Percentiles rank a stretch among this genome's conserved stretches.
These are phyloP conservation scores for Verticillium longisporum DNA, from an alignment of 2,329 filamentous ascomycete genomes.

Conservation along the genomic window DNA sequence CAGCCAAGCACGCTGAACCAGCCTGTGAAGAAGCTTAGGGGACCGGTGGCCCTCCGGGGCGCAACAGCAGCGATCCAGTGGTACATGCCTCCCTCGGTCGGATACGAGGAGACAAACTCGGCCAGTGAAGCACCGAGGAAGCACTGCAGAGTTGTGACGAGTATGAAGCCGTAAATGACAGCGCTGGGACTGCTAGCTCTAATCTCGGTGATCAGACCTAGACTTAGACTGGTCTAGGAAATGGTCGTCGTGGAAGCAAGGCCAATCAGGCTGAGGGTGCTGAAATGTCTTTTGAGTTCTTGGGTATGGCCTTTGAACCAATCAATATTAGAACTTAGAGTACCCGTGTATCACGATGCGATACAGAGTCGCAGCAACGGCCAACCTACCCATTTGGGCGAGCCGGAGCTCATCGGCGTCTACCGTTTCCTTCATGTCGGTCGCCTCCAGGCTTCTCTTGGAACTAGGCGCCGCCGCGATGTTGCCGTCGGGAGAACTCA, in stretches of 20 bases:
- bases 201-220: slow-evolving; percentile 37
- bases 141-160: slow-evolving; percentile 37
- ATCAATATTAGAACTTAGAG: background rate
- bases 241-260: slow-evolving; percentile 43
- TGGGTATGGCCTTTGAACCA: slow-evolving; percentile 34
- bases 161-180: slow-evolving; percentile 43
- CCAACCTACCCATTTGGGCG: slow-evolving; percentile 33
- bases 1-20: slow-evolving; percentile 34
- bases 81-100: slow-evolving; percentile 42
- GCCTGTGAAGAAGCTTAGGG: slow-evolving; percentile 36
- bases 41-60: slow-evolving; percentile 27
- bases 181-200: slow-evolving; percentile 39
- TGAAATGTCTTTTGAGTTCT: slow-evolving; percentile 40
- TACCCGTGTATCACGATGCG: background rate
- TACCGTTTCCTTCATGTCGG: slow-evolving; percentile 4
- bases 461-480: slow-evolving; percentile 3
- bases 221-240: slow-evolving; percentile 39
- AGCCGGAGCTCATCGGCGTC: slow-evolving; percentile 32
- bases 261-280: slow-evolving; percentile 37
- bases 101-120: slow-evolving; percentile 41
- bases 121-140: slow-evolving; percentile 37
- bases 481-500: background rate
- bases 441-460: slow-evolving; percentile 5
- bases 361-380: background rate
- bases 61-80: slow-evolving; percentile 43